Conservation (phyloP, 768 basidiomycete genomes). For the Termitomyces sp. region DNA sequence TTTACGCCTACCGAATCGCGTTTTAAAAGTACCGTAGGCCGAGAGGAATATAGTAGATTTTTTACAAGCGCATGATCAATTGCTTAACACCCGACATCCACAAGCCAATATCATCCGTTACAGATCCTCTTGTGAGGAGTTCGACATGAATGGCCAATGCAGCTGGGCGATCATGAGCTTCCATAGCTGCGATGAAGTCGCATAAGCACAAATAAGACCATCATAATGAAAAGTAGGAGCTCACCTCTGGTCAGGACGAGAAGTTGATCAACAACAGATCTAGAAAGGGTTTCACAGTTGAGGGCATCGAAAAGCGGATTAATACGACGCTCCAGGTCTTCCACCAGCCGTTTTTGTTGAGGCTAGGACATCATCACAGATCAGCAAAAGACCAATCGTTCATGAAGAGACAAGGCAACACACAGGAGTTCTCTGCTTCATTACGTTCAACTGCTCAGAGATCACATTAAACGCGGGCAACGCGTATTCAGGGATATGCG, state of each 20-base stretch:
- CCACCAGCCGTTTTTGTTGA: conserved; percentile 78
- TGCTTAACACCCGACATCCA: conserved; percentile 93
- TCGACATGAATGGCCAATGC: conserved; percentile 86
- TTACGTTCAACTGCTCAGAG: conserved; percentile 52
- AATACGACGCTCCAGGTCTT: conserved; percentile 84
- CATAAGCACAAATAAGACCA: neutral
- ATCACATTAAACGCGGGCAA: conserved; percentile 67
- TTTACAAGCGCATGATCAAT: conserved; percentile 66
- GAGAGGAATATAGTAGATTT: neutral
- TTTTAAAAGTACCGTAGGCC: neutral
- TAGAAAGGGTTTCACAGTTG: conserved; percentile 82
- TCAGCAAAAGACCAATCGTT: conserved; percentile 1
- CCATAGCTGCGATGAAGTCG: conserved; percentile 59
- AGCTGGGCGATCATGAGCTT: conserved; percentile 67
- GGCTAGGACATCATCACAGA: conserved; percentile 40
- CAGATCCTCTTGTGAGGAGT: conserved; percentile 73
- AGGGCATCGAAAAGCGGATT: conserved; percentile 88
- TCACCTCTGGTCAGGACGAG: conserved; percentile 70
- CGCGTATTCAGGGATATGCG: conserved; percentile 79
- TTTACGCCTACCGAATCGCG: neutral
- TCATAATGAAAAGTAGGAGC: conserved; percentile 9
- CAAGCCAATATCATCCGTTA: conserved; percentile 78
- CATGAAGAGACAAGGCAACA: conserved; percentile 24
- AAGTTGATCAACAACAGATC: conserved; percentile 67
- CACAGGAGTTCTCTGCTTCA: conserved; percentile 78